Evolutionary conservation across 2,329 filamentous ascomycete species (phyloP), one percentile per base, ranked within the genome.

Genomic region (Xylaria sp.): DNA sequence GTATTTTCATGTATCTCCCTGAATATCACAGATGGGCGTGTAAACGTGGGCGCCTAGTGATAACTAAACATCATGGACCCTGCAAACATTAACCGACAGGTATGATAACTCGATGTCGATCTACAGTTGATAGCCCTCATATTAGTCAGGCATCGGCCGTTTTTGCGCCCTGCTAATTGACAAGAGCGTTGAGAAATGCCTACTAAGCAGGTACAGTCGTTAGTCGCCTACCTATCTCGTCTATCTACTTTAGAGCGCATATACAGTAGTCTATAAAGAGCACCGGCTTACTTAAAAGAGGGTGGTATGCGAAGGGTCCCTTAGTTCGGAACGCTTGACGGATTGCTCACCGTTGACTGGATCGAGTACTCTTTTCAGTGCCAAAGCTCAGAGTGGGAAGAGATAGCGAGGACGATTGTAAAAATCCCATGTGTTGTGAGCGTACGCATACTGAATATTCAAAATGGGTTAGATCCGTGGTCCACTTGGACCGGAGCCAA

Each of bases 401-500:
- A 63, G 60, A 61, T 66, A 71, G 63, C 50, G 34, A 6, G 50
- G 25, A 62, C 28, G 69, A 66, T 72, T 68, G 65, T 72, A 25
- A 34, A 48, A 34, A 30, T 52, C 43, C 59, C 45, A 15, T 39
- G 36, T n/a, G n/a, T n/a, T n/a, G n/a, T n/a, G n/a, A n/a, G n/a
- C n/a, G n/a, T n/a, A n/a, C n/a, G n/a, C n/a, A n/a, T n/a, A n/a
- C n/a, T n/a, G n/a, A n/a, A n/a, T n/a, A n/a, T n/a, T n/a, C 41
- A 59, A 67, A 57, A 67, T 66, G 53, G 53, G 60, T 62, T 61
- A 70, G 72, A 67, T 70, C 68, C 67, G 66, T 45, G 73, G 65
- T 69, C 73, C 72, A 74, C 74, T 71, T 71, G 46, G 68, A 68
- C 71, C 73, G 70, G 53, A 70, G 68, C 55, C 55, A 58, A 20